phyloP scores from a whole-genome alignment of 2,329 filamentous ascomycete genomes.

The Aspergillus niger region DNA sequence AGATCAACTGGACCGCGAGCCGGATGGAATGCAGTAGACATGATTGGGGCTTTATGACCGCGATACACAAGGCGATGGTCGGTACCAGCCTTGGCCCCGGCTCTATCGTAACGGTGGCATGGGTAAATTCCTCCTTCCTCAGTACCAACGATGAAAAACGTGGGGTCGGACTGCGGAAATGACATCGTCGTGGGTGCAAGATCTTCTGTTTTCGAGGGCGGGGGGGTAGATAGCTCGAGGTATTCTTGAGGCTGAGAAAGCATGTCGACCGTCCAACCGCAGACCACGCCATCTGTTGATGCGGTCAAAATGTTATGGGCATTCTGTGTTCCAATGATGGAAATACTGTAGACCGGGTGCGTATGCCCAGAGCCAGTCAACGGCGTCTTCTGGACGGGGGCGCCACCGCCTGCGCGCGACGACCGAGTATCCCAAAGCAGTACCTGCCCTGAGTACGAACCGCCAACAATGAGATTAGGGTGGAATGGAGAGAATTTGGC shows the following conservation, averaged over 20 bases:
- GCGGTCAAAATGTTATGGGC: slow-evolving; percentile 98
- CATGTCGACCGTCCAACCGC: slow-evolving; percentile 97
- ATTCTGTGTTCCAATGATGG: slow-evolving; percentile 96
- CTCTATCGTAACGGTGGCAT: slow-evolving; percentile 95
- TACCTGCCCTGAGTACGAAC: slow-evolving; percentile 94
- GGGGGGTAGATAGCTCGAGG: slow-evolving; percentile 81
- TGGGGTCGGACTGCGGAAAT: slow-evolving; percentile 92
- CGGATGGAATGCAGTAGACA: slow-evolving; percentile 95
- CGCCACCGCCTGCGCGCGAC: slow-evolving; percentile 65
- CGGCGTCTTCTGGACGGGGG: slow-evolving; percentile 92
- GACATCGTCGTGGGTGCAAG: slow-evolving; percentile 92
- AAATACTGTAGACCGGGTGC: slow-evolving; percentile 92
- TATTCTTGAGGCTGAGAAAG: slow-evolving; percentile 95
- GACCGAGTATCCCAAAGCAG: slow-evolving; percentile 95
- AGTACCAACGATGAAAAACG: slow-evolving; percentile 94
- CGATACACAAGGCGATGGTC: slow-evolving; percentile 85
- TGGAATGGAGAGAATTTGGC: slow-evolving; percentile 99
- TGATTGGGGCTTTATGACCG: slow-evolving; percentile 90
- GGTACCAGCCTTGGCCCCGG: slow-evolving; percentile 93
- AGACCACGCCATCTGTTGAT: slow-evolving; percentile 94
- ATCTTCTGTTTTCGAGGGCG: slow-evolving; percentile 88
- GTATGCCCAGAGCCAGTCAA: slow-evolving; percentile 93
- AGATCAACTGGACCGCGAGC: slow-evolving; percentile 89
- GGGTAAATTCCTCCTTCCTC: slow-evolving; percentile 97
- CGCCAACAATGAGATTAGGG: slow-evolving; percentile 91